A percentile compares a stretch with the other conserved stretches of the same genome.
Conservation (phyloP, 2,329 filamentous ascomycete species). For the Ophiostoma sp. region DNA sequence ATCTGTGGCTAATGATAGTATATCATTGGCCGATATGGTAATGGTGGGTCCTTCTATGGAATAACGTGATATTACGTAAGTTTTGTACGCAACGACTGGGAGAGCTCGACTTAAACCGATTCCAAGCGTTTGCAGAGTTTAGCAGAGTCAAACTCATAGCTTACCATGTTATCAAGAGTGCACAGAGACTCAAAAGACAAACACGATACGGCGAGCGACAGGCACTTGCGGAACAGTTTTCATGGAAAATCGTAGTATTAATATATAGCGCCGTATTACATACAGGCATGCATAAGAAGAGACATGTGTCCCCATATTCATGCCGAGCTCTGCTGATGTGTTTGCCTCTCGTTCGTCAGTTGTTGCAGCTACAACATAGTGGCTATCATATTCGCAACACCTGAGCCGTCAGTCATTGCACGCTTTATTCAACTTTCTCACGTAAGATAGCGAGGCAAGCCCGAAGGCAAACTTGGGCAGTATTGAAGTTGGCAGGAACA, state of each 20-base stretch:
- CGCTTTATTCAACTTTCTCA: not conserved
- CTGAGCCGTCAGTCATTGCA: not conserved
- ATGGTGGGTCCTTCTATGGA: not conserved
- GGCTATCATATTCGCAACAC: not conserved
- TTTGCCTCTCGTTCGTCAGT: slow-evolving; percentile 17
- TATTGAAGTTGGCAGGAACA: not conserved
- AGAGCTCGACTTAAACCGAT: not conserved
- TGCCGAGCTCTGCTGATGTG: slow-evolving; percentile 17
- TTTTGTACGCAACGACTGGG: not conserved
- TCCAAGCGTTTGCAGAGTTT: not conserved
- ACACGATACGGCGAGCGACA: not conserved
- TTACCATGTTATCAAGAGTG: not conserved
- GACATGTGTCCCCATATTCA: slow-evolving; percentile 6
- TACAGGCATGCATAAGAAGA: not conserved
- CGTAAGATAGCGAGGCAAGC: not conserved
- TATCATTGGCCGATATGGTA: slow-evolving; percentile 16
- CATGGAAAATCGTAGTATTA: not conserved
- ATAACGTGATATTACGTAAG: not conserved
- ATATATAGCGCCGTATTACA: slow-evolving; percentile 5
- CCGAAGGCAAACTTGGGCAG: not conserved
- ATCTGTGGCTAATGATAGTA: slow-evolving; percentile 1
- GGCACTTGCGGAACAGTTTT: not conserved
- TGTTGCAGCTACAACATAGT: not conserved
- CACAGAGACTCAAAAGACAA: not conserved
- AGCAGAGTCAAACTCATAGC: not conserved